Percentiles rank a stretch among this genome's conserved stretches.
Conservation (phyloP, 257 asterid species). For the Rauvolfia tetraphylla region DNA sequence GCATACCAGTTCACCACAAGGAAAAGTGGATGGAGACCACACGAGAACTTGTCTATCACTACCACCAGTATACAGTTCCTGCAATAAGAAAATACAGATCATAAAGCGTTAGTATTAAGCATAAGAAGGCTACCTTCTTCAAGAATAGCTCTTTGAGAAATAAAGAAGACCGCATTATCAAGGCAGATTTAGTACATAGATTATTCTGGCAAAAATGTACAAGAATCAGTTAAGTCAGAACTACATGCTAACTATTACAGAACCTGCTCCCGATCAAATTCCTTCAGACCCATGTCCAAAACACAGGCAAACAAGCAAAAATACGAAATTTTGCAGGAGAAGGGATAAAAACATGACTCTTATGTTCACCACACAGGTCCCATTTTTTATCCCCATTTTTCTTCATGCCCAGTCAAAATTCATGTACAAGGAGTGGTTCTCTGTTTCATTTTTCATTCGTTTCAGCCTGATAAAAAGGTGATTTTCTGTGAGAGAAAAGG, state of each 20-base stretch:
- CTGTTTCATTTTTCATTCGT: neutral
- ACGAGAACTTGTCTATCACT: slow-evolving; percentile 85
- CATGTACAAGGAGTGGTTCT: neutral
- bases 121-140: neutral
- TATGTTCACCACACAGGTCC: neutral
- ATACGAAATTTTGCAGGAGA: neutral
- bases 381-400: neutral
- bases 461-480: neutral
- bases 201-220: neutral
- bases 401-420: neutral
- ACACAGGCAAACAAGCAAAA: too few relatives aligned
- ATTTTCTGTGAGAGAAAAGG: too few relatives aligned
- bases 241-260: neutral
- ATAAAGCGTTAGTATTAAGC: neutral
- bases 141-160: neutral
- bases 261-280: neutral
- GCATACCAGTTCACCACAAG: slow-evolving; percentile 53
- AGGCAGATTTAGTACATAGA: neutral
- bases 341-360: neutral
- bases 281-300: neutral
- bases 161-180: neutral
- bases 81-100: slow-evolving; percentile 14
- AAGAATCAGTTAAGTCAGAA: neutral
- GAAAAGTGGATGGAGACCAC: slow-evolving; percentile 69
- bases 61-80: slow-evolving; percentile 85